These are phyloP conservation scores for Hortaea werneckii DNA, from an alignment of 2,329 filamentous ascomycete genomes.

Conservation along the genomic window DNA sequence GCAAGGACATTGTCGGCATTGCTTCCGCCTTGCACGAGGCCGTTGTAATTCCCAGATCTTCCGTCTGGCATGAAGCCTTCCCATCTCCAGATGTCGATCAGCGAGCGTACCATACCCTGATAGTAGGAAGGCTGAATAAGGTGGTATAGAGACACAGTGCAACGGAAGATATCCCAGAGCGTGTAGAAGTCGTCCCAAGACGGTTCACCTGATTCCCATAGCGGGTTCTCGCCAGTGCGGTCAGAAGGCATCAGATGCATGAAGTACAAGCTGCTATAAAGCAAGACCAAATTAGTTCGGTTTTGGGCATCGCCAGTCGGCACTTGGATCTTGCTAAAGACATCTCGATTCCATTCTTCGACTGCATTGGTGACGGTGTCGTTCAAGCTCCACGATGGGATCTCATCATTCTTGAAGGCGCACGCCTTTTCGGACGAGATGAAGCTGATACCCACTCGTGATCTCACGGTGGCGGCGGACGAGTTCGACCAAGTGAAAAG, in stretches of 20 bases:
- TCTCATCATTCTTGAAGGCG: conserved; percentile 46
- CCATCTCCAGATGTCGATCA: conserved; percentile 54
- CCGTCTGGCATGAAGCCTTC: conserved; percentile 29
- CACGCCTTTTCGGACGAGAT: conserved; percentile 55
- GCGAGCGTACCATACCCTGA: conserved; percentile 54
- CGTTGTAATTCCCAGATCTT: conserved; percentile 25
- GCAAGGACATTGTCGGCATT: conserved; percentile 28
- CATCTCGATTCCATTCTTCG: conserved; percentile 51
- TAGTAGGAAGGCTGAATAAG: conserved; percentile 53
- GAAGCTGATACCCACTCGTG: conserved; percentile 56
- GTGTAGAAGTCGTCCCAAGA: conserved; percentile 66
- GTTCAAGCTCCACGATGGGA: conserved; percentile 32
- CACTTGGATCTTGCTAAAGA: conserved; percentile 51
- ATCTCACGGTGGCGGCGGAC: conserved; percentile 32
- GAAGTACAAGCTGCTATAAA: conserved; percentile 61
- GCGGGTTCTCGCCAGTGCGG: conserved; percentile 59
- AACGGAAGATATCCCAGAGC: conserved; percentile 56
- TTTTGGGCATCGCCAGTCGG: conserved; percentile 44
- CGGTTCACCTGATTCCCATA: conserved; percentile 54
- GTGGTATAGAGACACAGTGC: conserved; percentile 54
- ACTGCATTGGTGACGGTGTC: conserved; percentile 26
- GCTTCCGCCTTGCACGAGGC: conserved; percentile 25
- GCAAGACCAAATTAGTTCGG: conserved; percentile 44
- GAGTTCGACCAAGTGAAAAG: conserved; percentile 38
- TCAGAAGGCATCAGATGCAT: conserved; percentile 61